Evolutionary conservation across 108 stramenopile genomes (phyloP).

Genomic region (Phaeodactylum tricornutum): DNA sequence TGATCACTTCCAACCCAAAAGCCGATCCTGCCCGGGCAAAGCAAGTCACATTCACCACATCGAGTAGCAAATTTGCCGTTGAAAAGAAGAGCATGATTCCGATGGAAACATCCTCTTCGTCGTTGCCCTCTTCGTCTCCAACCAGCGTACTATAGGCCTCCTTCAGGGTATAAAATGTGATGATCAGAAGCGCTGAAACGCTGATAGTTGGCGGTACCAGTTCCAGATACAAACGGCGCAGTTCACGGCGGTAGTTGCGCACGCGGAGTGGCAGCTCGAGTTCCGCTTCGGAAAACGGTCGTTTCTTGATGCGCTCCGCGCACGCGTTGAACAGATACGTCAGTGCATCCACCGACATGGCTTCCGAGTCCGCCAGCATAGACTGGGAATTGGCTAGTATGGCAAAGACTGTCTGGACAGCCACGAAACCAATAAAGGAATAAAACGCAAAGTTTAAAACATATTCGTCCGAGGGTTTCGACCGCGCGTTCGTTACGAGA

Average conservation of each 20-base stretch:
- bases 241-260: slow-evolving; percentile 9
- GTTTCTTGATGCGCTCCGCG: slow-evolving; percentile 23
- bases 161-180: slow-evolving; percentile 27
- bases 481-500: too few relatives aligned
- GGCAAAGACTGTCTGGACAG: slow-evolving; percentile 31
- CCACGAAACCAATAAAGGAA: slow-evolving; percentile 29
- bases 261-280: background rate
- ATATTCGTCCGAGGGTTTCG: slow-evolving; percentile 18
- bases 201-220: slow-evolving; percentile 64
- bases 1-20: background rate
- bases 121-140: slow-evolving; percentile 9
- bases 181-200: slow-evolving; percentile 42
- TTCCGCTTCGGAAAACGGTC: slow-evolving; percentile 13
- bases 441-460: slow-evolving; percentile 32
- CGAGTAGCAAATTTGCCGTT: slow-evolving; percentile 49
- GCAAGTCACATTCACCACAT: slow-evolving; percentile 66
- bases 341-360: slow-evolving; percentile 31
- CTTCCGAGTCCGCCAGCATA: slow-evolving; percentile 33
- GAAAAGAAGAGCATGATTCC: slow-evolving; percentile 66
- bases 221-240: slow-evolving; percentile 41
- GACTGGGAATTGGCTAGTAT: slow-evolving; percentile 25
- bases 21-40: slow-evolving; percentile 28
- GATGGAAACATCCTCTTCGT: slow-evolving; percentile 25
- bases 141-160: slow-evolving; percentile 20
- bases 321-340: slow-evolving; percentile 26